A percentile compares a stretch with the other conserved stretches of the same genome.
Evolutionary conservation across 2,329 filamentous ascomycete genomes (phyloP).

Genomic region (Orbilia oligospora): DNA sequence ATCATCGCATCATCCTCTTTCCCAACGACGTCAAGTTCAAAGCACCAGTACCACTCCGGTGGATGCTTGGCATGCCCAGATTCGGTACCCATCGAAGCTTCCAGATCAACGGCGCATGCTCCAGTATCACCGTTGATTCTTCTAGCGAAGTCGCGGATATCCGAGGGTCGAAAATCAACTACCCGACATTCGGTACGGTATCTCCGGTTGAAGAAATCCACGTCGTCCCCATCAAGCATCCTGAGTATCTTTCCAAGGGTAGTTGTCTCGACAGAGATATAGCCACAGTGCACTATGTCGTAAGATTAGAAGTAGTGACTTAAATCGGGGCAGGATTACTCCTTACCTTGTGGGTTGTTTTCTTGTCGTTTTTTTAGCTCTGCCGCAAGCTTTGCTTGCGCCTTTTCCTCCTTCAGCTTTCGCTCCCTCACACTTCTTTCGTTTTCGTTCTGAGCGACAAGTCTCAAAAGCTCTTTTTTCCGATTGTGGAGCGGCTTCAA

Average conservation of each 20-base stretch:
- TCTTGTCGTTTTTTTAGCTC: slow-evolving; percentile 38
- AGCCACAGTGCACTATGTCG: slow-evolving; percentile 38
- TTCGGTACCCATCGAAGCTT: slow-evolving; percentile 7
- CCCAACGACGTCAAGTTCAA: slow-evolving; percentile 50
- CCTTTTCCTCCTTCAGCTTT: slow-evolving; percentile 17
- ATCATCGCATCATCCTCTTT: slow-evolving; percentile 28
- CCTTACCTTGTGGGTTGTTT: slow-evolving; percentile 43
- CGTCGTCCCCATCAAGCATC: slow-evolving; percentile 36
- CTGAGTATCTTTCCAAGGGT: slow-evolving; percentile 29
- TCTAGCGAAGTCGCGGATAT: slow-evolving; percentile 41
- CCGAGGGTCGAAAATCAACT: slow-evolving; percentile 40
- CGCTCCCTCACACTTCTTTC: slow-evolving; percentile 17
- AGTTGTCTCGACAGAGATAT: slow-evolving; percentile 41
- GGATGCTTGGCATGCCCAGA: slow-evolving; percentile 2
- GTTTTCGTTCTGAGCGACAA: slow-evolving; percentile 10
- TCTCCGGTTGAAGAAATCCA: slow-evolving; percentile 48
- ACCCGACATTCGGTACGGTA: slow-evolving; percentile 56
- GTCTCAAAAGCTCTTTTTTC: slow-evolving; percentile 32
- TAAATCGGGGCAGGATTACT: neutral
- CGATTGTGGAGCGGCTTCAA: slow-evolving; percentile 35
- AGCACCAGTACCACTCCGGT: slow-evolving; percentile 56
- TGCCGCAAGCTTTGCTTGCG: slow-evolving; percentile 31
- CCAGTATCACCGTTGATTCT: slow-evolving; percentile 24
- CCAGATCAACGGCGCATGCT: slow-evolving; percentile 22
- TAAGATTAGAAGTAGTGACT: neutral